Base-by-base conservation (phyloP, 2,329 filamentous ascomycete species). In the Thielaviopsis ethacetica region DNA sequence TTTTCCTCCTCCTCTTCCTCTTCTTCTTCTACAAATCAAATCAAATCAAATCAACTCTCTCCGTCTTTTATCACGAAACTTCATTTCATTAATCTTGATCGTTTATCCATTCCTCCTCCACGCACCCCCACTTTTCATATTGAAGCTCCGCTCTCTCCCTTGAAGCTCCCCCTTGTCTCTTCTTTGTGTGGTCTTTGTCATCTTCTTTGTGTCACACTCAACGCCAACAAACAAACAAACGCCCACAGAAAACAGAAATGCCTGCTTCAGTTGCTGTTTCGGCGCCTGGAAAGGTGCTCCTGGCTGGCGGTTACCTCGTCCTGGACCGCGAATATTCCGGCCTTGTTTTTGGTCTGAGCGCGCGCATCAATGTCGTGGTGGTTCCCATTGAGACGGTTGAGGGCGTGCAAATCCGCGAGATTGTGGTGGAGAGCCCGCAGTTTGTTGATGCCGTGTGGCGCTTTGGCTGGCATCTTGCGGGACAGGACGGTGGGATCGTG, bases 261-360 rank as follows among this genome's bases (percentile, higher is more conserved):
- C 2, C 54, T 15, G 17, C 30, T 22, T 24, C 54, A n/a, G 66
- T 72, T 54, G 85, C 84, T 67, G 81, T 95, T 64, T 97, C 93
- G 63, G 91, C 93, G 22, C 93, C 93, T 19, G 93, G 93, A 65
- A 98, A 98, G 75, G 93, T 98, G 62, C 81, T 98, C 63, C 80
- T 97, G 58, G 89, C 91, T 3, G 93, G 93, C 63, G 93, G 93
- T 62, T 98, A 97, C 72, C 83, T 97, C 53, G 91, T 96, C 22
- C 83, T 98, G 53, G 91, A 97, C 73, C 83, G 88, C 62, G 76
- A 80, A 62, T 90, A 96, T 71, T 93, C 86, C 2, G 91, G 85
- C 27, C 72, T 88, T 58, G 79, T 88, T 62, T 79, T 85, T 66
- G 83, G 83, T 30, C 78, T 87, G 59, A 80, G 80, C 66, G 81